Evolutionary conservation across 1,284 basidiomycete species (phyloP), one percentile per base, ranked within the genome.

Genomic region (Wallemia hederae): DNA sequence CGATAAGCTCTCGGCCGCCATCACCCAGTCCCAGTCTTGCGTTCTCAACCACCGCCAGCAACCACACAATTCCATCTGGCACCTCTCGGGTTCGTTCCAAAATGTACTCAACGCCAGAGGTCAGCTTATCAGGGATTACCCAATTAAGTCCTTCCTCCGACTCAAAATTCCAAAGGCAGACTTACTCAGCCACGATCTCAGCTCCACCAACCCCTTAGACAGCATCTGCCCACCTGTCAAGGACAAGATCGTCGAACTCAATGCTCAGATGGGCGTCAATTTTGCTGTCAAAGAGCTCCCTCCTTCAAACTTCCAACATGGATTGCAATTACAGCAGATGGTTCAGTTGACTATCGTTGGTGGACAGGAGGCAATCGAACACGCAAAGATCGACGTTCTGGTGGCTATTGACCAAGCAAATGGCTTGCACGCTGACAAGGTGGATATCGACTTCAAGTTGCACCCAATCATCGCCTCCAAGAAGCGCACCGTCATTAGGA

Each of bases 361-460:
- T 17, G 39, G 39, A 5, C 39, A 49, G 22, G 39, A 49, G n/a
- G 11, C 39, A 5, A 22, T 49, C 5, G 39, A 49, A n/a, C 39
- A 49, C 22, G 39, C 39, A 14, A 49, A 49, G n/a, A 49, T 49
- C 22, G 14, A 7, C 5, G n/a, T 19, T 59, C 27, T 60, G 63
- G 61, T 62, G 60, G 62, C 65, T 61, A 55, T 60, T 39, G 29
- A 22, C 56, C 19, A 22, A 61, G 59, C 59, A 61, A 83, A 78
- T 68, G 88, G 89, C 22, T 75, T 97, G 22, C 87, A 92, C 68
- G 79, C 85, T 9, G 92, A 97, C 69, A 73, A 78, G 24, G 85
- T 84, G 70, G 92, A 97, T 71, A 87, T 98, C 65, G 92, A 97
- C 70, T 85, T 87, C 72, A 94, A 96, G 70, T 73, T 96, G 1